A percentile compares a stretch with the other conserved stretches of the same genome.
phyloP scores from a whole-genome alignment of 129 eudicot species.

The Lactuca saligna region DNA sequence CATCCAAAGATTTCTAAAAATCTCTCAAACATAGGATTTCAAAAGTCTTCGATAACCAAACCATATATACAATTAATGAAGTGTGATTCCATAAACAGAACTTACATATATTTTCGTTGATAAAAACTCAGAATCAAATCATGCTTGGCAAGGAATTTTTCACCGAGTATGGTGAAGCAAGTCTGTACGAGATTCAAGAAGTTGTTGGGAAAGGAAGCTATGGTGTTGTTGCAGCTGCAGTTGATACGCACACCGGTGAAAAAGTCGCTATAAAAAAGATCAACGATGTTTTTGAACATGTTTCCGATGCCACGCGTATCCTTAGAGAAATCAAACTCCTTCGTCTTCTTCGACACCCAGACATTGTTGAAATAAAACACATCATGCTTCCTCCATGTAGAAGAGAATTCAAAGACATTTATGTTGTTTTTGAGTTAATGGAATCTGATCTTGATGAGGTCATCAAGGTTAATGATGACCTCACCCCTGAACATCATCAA shows the following conservation, averaged over 20 bases:
- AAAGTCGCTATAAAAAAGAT: constrained; percentile 85
- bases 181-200: constrained; percentile 77
- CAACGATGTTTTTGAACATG: constrained; percentile 81
- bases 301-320: constrained; percentile 88
- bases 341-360: constrained; percentile 74
- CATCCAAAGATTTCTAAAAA: too few species aligned
- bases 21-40: too few species aligned
- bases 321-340: constrained; percentile 88
- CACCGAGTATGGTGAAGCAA: constrained; percentile 95
- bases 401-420: constrained; percentile 89
- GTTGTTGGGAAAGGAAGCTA: constrained; percentile 93
- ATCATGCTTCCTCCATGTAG: constrained; percentile 93
- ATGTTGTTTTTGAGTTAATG: constrained; percentile 95
- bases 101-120: background rate
- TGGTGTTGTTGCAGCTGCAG: constrained; percentile 92
- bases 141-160: constrained; percentile 92
- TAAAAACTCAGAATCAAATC: constrained; percentile 30
- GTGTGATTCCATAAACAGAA: too few species aligned
- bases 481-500: constrained; percentile 84
- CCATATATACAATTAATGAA: too few species aligned
- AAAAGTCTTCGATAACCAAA: too few species aligned
- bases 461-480: constrained; percentile 80
- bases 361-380: constrained; percentile 82
- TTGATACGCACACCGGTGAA: constrained; percentile 89
- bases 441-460: constrained; percentile 92